Conservation (phyloP, 768 basidiomycete genomes). For the Psilocybe azurescens region DNA sequence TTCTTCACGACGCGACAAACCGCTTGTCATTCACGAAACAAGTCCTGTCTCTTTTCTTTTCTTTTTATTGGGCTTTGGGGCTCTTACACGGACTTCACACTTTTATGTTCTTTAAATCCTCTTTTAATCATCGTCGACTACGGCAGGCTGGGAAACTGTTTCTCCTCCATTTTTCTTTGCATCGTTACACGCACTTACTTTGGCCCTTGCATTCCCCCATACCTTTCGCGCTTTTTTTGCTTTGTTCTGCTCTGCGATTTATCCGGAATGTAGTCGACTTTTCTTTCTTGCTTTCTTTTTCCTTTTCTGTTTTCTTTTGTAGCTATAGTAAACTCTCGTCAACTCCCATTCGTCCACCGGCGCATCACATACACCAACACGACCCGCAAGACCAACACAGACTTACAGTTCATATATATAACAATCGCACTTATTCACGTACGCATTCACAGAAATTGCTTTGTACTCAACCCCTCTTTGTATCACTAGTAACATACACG, state of each 20-base stretch:
- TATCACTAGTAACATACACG: conserved; percentile 30
- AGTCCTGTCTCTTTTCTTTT: conserved; percentile 44
- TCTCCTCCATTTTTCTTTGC: conserved; percentile 5
- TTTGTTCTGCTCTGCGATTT: neutral
- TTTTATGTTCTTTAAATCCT: conserved; percentile 1
- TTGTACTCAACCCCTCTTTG: conserved; percentile 11
- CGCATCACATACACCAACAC: conserved; percentile 1
- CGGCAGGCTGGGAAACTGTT: neutral
- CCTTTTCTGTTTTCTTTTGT: conserved; percentile 2
- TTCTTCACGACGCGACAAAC: conserved; percentile 34
- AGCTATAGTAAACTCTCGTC: conserved; percentile 8
- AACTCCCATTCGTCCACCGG: neutral
- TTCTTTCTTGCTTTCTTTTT: neutral
- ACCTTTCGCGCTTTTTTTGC: neutral
- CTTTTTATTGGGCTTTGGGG: conserved; percentile 25
- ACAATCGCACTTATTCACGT: neutral
- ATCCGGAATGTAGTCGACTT: neutral
- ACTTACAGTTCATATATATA: conserved; percentile 1
- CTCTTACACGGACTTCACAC: conserved; percentile 8
- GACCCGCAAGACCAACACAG: conserved; percentile 3
- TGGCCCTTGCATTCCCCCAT: neutral
- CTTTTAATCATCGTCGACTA: neutral
- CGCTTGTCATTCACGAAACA: conserved; percentile 61
- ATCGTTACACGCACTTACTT: conserved; percentile 11
- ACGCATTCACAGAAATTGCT: neutral